A percentile compares a stretch with the other conserved stretches of the same genome.
Conservation (phyloP, 1,284 basidiomycete species). For the Porodaedalea pini region DNA sequence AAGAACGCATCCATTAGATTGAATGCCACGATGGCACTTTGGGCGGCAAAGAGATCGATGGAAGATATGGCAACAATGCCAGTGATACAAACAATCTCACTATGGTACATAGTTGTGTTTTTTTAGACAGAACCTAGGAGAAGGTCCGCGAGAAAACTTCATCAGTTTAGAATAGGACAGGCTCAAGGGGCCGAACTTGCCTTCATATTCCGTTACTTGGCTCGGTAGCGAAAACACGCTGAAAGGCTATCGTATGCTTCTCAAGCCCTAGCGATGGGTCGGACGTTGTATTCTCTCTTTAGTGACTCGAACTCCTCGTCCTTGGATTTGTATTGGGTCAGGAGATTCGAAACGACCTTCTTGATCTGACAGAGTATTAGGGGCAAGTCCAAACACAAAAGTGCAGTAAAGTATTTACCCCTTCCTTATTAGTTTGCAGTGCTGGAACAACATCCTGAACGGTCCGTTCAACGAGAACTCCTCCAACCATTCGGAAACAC, state of each 20-base stretch:
- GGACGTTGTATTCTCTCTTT: slow-evolving; percentile 80
- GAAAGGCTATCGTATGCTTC: background rate
- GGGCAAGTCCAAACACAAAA: background rate
- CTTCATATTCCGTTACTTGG: background rate
- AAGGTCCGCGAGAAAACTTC: background rate
- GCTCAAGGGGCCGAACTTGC: background rate
- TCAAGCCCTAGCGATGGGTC: slow-evolving; percentile 40
- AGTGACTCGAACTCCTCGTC: slow-evolving; percentile 83
- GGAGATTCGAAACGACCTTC: slow-evolving; percentile 70
- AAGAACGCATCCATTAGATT: background rate
- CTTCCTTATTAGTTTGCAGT: slow-evolving; percentile 79
- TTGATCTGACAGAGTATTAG: slow-evolving; percentile 54
- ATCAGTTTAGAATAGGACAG: background rate
- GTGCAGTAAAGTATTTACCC: slow-evolving; percentile 48
- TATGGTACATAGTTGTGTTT: background rate
- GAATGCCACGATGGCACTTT: background rate
- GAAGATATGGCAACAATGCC: background rate
- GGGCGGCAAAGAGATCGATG: background rate
- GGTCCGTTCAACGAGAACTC: slow-evolving; percentile 92
- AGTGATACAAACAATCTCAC: background rate
- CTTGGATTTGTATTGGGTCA: slow-evolving; percentile 84
- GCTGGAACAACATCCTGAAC: slow-evolving; percentile 94
- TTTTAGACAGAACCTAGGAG: background rate
- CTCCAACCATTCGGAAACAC: slow-evolving; percentile 96
- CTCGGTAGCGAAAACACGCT: background rate